A percentile compares a stretch with the other conserved stretches of the same genome.
These are phyloP conservation scores for Skeletonema costatum DNA, from an alignment of 108 stramenopile species.

Conservation along the genomic window DNA sequence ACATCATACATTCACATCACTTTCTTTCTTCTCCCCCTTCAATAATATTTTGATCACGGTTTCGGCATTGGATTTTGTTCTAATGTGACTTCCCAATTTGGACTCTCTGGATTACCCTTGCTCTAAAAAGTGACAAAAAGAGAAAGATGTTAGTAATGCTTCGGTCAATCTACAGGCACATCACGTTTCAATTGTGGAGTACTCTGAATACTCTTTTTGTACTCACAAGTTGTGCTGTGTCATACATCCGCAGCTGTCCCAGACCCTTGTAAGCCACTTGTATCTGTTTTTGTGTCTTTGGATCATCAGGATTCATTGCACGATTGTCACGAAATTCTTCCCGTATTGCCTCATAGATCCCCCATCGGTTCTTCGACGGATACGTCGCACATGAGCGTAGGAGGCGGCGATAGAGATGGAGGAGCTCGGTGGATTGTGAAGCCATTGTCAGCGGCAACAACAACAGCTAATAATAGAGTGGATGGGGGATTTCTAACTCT, in stretches of 20 bases:
- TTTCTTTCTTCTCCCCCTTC: not conserved
- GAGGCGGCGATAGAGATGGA: constrained; percentile 69
- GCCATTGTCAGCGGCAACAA: constrained; percentile 9
- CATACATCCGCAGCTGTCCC: constrained; percentile 76
- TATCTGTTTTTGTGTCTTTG: constrained; percentile 65
- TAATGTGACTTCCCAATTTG: constrained; percentile 76
- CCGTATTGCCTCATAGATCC: constrained; percentile 77
- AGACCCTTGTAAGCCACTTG: constrained; percentile 81
- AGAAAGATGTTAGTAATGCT: not conserved
- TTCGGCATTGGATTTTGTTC: constrained; percentile 90
- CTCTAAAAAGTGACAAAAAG: constrained; percentile 2
- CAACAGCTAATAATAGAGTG: not conserved
- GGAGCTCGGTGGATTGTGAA: constrained; percentile 46
- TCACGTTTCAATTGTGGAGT: not conserved
- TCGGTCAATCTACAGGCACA: not conserved
- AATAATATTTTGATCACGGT: constrained; percentile 22
- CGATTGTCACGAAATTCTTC: constrained; percentile 78
- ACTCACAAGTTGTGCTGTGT: constrained; percentile 34
- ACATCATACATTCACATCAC: not conserved
- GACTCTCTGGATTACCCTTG: constrained; percentile 46
- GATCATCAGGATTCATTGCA: constrained; percentile 50
- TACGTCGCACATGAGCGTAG: constrained; percentile 72
- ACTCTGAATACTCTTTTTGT: not conserved
- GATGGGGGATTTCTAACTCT: not conserved
- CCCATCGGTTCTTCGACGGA: constrained; percentile 74